These are phyloP conservation scores for Corinectria fuckeliana DNA, from an alignment of 2,329 filamentous ascomycete species.

Conservation along the genomic window DNA sequence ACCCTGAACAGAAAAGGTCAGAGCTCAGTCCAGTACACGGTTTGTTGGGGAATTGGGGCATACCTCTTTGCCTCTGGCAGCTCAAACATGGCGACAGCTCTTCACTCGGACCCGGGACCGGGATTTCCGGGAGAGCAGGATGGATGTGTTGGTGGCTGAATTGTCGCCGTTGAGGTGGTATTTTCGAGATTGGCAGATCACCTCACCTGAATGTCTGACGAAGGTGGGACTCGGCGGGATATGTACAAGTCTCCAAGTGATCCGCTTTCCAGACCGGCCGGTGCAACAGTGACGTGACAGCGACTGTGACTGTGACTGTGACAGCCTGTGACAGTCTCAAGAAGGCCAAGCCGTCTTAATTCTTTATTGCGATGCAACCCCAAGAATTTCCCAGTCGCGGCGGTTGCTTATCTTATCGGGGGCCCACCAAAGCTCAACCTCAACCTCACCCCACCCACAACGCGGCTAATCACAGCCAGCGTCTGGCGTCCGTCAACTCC, in stretches of 20 bases:
- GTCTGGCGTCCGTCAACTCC: neutral
- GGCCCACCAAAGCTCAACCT: constrained; percentile 4
- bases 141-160: neutral
- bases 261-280: constrained; percentile 22
- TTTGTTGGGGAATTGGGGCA: neutral
- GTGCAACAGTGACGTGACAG: neutral
- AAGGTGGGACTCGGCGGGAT: constrained; percentile 4
- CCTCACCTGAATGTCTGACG: constrained; percentile 2
- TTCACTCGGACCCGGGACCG: neutral
- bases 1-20: constrained; percentile 49
- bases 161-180: constrained; percentile 26
- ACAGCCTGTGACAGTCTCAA: neutral
- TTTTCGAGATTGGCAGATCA: constrained; percentile 19
- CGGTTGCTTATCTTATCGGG: constrained; percentile 38
- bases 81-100: constrained; percentile 39
- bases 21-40: neutral
- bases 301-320: too few relatives aligned
- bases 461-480: constrained; percentile 26
- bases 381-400: constrained; percentile 28
- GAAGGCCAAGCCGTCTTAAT: constrained; percentile 2
- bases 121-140: constrained; percentile 1
- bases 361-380: constrained; percentile 21
- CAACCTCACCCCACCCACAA: neutral
- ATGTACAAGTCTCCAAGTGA: constrained; percentile 16
- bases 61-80: constrained; percentile 43